Evolutionary conservation across 805 yeast genomes (phyloP), one percentile per base, ranked within the genome.

Genomic region (Candida argentea): DNA sequence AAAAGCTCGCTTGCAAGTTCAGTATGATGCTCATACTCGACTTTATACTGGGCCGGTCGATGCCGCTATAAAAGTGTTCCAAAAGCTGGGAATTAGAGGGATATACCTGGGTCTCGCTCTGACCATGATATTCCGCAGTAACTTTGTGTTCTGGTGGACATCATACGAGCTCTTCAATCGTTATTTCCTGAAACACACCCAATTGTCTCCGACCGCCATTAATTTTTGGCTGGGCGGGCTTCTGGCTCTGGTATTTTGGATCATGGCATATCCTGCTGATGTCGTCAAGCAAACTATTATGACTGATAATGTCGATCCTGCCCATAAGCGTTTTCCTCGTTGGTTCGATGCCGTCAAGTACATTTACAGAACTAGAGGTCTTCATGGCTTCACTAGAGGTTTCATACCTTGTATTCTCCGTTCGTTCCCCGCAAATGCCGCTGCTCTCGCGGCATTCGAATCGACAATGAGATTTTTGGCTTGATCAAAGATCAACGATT

Each of bases 201-300:
- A 57, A 22, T 39, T 84, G 65, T 70, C 78, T 27, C 70, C 70
- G 22, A 73, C 91, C 2, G 61, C 85, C 0, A 66, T 85, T 33
- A 85, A 84, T 50, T 85, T 85, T 57, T 85, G 94, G 94, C 71
- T 87, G 6, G 95, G 95, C 16, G 95, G 95, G 0, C 57, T 84
- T 25, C 70, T 85, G 27, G 95, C 95, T 3, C 70, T 84, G 0
- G 77, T 84, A 24, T 85, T 85, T 55, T 85, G 95, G 95, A 70
- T 79, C 11, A 70, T 80, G 21, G 95, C 95, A 0, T 85, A 83
- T 46, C 95, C 95, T 1, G 70, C 79, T 0, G 95, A 85, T 52
- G 94, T 86, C 16, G 77, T 86, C 15, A 86, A 85, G 51, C 93
- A 85, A 46, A 79, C 78, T 25, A 71, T 85, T 33, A 72, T 85